Evolutionary conservation across 495 filamentous ascomycete species (phyloP), one percentile per base, ranked within the genome.

Genomic region (Xylaria longipes): DNA sequence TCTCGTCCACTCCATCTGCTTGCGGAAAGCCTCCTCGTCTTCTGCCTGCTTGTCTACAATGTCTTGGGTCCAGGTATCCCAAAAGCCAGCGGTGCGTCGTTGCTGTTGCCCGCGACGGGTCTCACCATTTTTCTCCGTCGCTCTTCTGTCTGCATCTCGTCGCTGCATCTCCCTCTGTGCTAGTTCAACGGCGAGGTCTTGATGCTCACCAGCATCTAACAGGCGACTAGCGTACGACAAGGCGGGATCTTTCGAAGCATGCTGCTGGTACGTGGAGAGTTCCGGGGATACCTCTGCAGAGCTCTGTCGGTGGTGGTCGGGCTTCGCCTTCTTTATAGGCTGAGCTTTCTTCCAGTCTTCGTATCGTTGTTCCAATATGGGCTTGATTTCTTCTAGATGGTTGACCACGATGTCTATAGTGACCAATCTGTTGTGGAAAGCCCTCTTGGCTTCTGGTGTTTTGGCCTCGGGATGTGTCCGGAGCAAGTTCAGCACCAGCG

Each of bases 141-240:
- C 85, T 66, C 83, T 85, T 62, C 87, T 83, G 15, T 85, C 84
- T 9, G 86, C 87, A 67, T 91, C 90, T 72, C 94, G 84, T 61
- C 93, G 88, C 60, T 80, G 84, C 56, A 95, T 89, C 79, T 97
- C 93, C 25, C 86, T 89, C 66, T 90, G 88, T 0, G 93, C 93
- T 45, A 97, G 74, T 72, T 91, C 86, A 7, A 97, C 91, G 11
- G 94, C 94, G 46, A 97, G 85, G 41, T 94, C 90, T 68, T 88
- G 86, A 70, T 97, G 86, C 64, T 93, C 88, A 14, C 83, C 87
- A 5, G 91, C 92, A 76, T 92, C 90, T 27, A 97, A 80, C 7
- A 86, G 66, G 70, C 66, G 81, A 70, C 61, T 76, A 77, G 75
- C 82, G 79, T 70, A 73, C 7, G 85, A 84, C 7, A 88, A 67